Evolutionary conservation across 116 monocot genomes (phyloP).

Genomic region (Cymodocea nodosa): DNA sequence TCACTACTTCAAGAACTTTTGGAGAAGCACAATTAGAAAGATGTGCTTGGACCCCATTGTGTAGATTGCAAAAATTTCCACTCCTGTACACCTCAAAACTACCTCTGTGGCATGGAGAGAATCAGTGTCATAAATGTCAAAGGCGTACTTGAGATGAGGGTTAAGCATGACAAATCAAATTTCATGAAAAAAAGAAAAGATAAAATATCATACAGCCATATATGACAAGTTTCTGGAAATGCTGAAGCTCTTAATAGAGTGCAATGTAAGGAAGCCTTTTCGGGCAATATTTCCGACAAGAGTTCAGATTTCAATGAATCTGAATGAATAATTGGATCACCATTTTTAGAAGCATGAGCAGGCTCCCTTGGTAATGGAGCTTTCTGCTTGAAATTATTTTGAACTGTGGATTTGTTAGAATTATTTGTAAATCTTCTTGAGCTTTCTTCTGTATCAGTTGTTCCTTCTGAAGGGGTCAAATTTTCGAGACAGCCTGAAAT

Average conservation of each 20-base stretch:
- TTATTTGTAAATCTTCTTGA: constrained; percentile 10
- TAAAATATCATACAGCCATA: constrained; percentile 76
- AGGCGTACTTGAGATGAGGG: not conserved
- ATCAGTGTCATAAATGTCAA: not conserved
- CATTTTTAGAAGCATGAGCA: constrained; percentile 4
- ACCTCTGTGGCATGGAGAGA: constrained; percentile 38
- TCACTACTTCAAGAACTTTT: constrained; percentile 51
- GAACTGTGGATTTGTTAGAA: constrained; percentile 7
- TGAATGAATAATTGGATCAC: constrained; percentile 1
- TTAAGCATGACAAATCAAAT: too few relatives aligned
- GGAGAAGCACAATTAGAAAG: constrained; percentile 62
- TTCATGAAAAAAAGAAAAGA: not conserved
- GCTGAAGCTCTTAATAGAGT: constrained; percentile 17
- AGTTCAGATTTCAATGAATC: constrained; percentile 15
- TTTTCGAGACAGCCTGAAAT: constrained; percentile 9
- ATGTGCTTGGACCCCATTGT: constrained; percentile 79
- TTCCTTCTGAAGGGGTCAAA: constrained; percentile 9
- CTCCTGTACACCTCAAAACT: constrained; percentile 53
- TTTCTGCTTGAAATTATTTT: constrained; percentile 9
- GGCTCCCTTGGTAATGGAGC: constrained; percentile 3
- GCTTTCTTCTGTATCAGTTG: constrained; percentile 11
- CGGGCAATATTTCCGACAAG: constrained; percentile 8
- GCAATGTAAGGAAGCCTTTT: constrained; percentile 9
- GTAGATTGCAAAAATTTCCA: constrained; percentile 30
- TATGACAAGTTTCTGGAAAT: constrained; percentile 54